A percentile compares a stretch with the other conserved stretches of the same genome.
Conservation (phyloP, 345 rosid genomes). For the Dipteronia sinensis region DNA sequence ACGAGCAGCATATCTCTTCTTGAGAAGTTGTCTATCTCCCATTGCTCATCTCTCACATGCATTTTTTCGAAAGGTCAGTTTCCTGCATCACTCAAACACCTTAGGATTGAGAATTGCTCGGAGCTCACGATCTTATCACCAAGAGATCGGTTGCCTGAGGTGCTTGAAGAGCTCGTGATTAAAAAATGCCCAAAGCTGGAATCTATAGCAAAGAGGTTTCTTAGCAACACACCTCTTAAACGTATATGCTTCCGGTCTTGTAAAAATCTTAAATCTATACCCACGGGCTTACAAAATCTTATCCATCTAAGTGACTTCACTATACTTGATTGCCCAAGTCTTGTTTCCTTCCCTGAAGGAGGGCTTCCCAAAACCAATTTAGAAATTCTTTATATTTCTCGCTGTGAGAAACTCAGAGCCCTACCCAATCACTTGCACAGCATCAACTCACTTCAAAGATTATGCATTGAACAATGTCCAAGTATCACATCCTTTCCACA, state of each 20-base stretch:
- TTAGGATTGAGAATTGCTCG: no score
- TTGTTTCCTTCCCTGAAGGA: constrained; percentile 5
- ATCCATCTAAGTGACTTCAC: neutral
- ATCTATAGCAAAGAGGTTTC: constrained; percentile 1
- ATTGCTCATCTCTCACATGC: no score
- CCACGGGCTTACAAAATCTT: neutral
- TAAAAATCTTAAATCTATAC: neutral
- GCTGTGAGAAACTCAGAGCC: neutral
- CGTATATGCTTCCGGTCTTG: neutral
- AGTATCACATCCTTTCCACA: neutral
- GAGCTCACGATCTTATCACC: no score
- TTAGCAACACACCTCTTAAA: neutral
- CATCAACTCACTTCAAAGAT: neutral
- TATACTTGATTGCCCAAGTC: neutral
- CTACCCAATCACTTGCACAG: constrained; percentile 3
- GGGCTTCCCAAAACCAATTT: neutral
- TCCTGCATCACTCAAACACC: no score
- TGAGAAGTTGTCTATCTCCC: no score
- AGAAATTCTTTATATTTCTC: neutral
- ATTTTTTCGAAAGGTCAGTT: no score
- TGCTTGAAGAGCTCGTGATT: no score
- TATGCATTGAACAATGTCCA: neutral
- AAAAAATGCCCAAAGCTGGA: constrained; percentile 12
- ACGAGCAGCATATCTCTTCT: neutral
- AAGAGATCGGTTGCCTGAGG: no score